Percentiles rank a stretch among this genome's conserved stretches.
Evolutionary conservation across 441 rosid species (phyloP).

Genomic region (Omphalea diandra): DNA sequence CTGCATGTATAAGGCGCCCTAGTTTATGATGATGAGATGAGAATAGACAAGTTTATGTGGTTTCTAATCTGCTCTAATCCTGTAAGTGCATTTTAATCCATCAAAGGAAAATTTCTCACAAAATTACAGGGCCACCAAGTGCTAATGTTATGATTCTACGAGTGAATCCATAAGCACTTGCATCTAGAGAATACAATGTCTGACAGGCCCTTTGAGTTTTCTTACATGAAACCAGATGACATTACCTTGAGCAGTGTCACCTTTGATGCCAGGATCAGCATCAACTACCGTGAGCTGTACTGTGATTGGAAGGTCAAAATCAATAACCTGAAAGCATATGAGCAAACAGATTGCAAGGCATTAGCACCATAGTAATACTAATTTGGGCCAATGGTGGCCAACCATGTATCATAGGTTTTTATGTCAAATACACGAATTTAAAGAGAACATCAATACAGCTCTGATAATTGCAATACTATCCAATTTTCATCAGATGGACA

Average conservation of each 20-base stretch:
- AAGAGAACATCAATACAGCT: too few relatives aligned
- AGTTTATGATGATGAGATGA: neutral
- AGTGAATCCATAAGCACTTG: slow-evolving; percentile 4
- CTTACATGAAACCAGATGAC: slow-evolving; percentile 4
- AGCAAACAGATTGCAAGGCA: slow-evolving; percentile 15
- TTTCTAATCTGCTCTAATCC: slow-evolving; percentile 3
- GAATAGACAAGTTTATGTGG: neutral
- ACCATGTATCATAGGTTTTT: slow-evolving; percentile 1
- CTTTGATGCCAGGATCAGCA: slow-evolving; percentile 89
- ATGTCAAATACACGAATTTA: too few relatives aligned
- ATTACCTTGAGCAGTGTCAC: slow-evolving; percentile 92
- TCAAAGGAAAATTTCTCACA: neutral
- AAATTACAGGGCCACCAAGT: neutral
- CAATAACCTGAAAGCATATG: slow-evolving; percentile 66
- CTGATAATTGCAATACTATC: too few relatives aligned
- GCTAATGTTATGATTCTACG: neutral
- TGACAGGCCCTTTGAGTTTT: too few relatives aligned
- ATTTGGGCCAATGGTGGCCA: neutral
- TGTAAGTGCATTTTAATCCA: neutral
- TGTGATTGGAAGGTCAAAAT: slow-evolving; percentile 81
- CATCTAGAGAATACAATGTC: too few relatives aligned
- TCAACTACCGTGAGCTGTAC: slow-evolving; percentile 70
- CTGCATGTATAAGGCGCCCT: neutral
- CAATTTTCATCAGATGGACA: too few relatives aligned
- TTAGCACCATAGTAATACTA: neutral